A percentile compares a stretch with the other conserved stretches of the same genome.
Conservation (phyloP, 768 basidiomycete genomes). For the Suillus weaverae region DNA sequence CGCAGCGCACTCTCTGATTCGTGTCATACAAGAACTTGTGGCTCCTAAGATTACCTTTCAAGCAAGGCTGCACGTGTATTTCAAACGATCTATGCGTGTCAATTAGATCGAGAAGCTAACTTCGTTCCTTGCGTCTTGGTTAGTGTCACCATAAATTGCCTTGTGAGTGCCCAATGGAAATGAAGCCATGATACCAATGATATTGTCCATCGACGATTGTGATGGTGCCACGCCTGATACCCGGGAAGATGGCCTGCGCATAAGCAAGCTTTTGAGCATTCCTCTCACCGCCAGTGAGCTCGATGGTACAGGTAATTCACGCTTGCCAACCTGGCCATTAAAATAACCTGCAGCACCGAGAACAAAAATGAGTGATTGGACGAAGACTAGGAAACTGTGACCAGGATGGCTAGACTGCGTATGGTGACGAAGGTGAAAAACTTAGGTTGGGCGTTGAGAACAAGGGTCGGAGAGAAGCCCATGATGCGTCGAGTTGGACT, state of each 20-base stretch:
- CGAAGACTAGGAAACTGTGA: too few relatives aligned
- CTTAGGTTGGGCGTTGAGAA: not conserved
- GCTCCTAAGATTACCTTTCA: constrained; percentile 90
- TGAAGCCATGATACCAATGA: constrained; percentile 22
- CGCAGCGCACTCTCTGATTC: constrained; percentile 69
- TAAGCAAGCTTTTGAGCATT: constrained; percentile 84
- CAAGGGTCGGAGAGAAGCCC: not conserved
- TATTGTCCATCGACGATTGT: constrained; percentile 51
- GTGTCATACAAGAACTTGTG: constrained; percentile 91
- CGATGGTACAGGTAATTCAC: constrained; percentile 82
- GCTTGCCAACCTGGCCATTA: constrained; percentile 70
- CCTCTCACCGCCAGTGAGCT: constrained; percentile 67
- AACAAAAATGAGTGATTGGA: constrained; percentile 36
- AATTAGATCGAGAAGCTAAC: constrained; percentile 94
- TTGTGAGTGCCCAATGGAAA: constrained; percentile 38
- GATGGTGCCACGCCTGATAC: constrained; percentile 42
- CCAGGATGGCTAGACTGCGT: not conserved
- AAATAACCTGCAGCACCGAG: constrained; percentile 36
- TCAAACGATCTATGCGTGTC: constrained; percentile 84
- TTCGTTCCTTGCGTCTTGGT: constrained; percentile 89
- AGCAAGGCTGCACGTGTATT: constrained; percentile 84
- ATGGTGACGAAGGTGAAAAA: not conserved
- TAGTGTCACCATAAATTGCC: constrained; percentile 67
- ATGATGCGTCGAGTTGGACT: not conserved
- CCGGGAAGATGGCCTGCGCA: constrained; percentile 89